These are phyloP conservation scores for Persicaria maculosa DNA, from an alignment of 148 eudicot genomes.

Conservation along the genomic window DNA sequence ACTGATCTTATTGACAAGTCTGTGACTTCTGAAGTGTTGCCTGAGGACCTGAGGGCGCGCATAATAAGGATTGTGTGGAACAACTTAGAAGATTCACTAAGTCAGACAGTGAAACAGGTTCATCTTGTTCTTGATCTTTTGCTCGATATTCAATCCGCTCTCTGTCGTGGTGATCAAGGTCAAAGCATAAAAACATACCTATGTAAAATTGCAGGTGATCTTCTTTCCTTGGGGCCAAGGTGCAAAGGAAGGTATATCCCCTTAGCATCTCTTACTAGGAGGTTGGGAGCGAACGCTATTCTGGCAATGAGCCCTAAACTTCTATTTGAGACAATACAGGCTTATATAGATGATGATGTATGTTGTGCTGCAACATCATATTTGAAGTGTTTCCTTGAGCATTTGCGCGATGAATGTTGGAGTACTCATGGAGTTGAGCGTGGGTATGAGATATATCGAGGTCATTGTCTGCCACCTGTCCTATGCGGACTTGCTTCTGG, in stretches of 20 bases:
- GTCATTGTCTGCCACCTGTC: slow-evolving; percentile 68
- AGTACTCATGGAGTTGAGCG: slow-evolving; percentile 65
- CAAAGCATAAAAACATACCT: slow-evolving; percentile 38
- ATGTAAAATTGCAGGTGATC: slow-evolving; percentile 54
- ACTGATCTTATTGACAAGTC: slow-evolving; percentile 29
- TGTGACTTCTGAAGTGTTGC: slow-evolving; percentile 38
- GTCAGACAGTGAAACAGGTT: slow-evolving; percentile 97
- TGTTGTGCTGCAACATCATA: slow-evolving; percentile 91
- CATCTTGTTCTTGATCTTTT: slow-evolving; percentile 91
- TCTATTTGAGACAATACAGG: slow-evolving; percentile 54
- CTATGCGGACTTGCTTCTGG: slow-evolving; percentile 84
- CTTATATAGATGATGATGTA: slow-evolving; percentile 86
- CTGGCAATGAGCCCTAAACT: slow-evolving; percentile 60
- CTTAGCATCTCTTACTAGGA: slow-evolving; percentile 74
- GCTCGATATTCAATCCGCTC: slow-evolving; percentile 64
- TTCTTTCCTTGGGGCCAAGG: slow-evolving; percentile 77
- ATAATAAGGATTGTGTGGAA: slow-evolving; percentile 79
- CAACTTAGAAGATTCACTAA: slow-evolving; percentile 90
- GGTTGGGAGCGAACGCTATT: slow-evolving; percentile 76
- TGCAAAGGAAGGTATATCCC: slow-evolving; percentile 97
- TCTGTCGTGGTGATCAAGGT: slow-evolving; percentile 41
- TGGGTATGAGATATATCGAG: slow-evolving; percentile 71
- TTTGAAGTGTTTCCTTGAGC: slow-evolving; percentile 88
- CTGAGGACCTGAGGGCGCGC: slow-evolving; percentile 60
- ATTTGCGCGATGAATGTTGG: slow-evolving; percentile 89